Base-by-base conservation (phyloP, 768 basidiomycete species). In the Peribolospora kevripleyi region DNA sequence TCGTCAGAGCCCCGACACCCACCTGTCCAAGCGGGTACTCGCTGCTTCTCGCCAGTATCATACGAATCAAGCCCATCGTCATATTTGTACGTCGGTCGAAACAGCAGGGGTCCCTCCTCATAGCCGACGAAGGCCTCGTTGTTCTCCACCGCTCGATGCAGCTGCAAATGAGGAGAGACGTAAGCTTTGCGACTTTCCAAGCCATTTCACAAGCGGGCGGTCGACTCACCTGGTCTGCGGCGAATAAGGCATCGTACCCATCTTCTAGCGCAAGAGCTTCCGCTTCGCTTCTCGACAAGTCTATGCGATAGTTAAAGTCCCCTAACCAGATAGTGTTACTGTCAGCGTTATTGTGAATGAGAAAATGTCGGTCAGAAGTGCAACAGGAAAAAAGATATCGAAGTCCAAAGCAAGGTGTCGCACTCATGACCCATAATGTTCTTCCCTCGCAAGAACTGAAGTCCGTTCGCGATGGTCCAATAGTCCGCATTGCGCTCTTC, bases 11-110 rank as follows among this genome's bases (percentile, higher is more conserved):
- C 42, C 39, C 40, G 45, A 53, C 38, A 59, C 74, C 57, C 55
- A 87, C 87, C 87, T 62, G 91, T 97, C 90, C 90, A 97, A 13
- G 91, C 86, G 5, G 93, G 93, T 64, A 93, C 81, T 37, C 93
- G 76, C 75, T 80, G 77, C 71, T 97, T 98, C 68, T 97, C 93
- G 64, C 85, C 84, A 10, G 85, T 82, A 66, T 98, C 93, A 65
- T 95, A 98, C 50, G 73, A 73, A 58, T 93, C 82, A 7, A 87
- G 66, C 2, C 68, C 68, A 50, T 67, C 66, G 57, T 70, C 79
- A 63, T 90, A 97, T 59, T 85, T 83, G 70, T 98, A 97, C 2
- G 91, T 98, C 6, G 93, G 93, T 10, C 78, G 72, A 70, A 98
- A 98, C n/a, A 83, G 64, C 13, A 97, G 66, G 0, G 84, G 84